Conservation (phyloP, 2,329 filamentous ascomycete species). For the Trichoderma atrobrunneum region DNA sequence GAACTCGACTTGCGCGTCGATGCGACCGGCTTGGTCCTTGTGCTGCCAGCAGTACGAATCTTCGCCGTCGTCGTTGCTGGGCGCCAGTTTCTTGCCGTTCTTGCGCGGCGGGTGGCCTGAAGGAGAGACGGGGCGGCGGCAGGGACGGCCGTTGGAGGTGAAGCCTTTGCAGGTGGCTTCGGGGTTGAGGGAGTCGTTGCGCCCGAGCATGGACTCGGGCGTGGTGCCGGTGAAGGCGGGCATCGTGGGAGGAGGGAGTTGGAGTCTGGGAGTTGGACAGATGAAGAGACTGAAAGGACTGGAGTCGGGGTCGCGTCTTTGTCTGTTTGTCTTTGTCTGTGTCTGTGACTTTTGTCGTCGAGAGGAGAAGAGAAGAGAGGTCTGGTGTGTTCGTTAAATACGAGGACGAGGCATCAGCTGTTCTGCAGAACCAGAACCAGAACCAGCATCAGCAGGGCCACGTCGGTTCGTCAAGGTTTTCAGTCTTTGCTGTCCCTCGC, state of each 20-base stretch:
- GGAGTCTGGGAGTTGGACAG: neutral
- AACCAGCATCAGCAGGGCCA: neutral
- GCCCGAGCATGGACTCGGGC: constrained; percentile 74
- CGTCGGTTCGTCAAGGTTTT: neutral
- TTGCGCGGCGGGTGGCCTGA: constrained; percentile 20
- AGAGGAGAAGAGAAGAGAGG: neutral
- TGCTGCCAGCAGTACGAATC: constrained; percentile 93
- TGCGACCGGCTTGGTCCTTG: constrained; percentile 72
- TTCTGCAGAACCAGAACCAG: neutral
- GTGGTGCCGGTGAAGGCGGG: constrained; percentile 50
- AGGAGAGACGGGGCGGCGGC: constrained; percentile 62
- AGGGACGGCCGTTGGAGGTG: constrained; percentile 77
- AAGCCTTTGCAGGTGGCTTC: constrained; percentile 84
- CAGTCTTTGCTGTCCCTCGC: neutral
- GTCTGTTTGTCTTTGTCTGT: neutral
- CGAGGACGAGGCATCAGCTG: neutral
- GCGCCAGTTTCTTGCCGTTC: neutral
- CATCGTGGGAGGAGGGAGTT: constrained; percentile 27
- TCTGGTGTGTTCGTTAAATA: neutral
- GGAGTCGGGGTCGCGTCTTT: neutral
- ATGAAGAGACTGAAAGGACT: neutral
- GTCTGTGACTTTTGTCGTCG: constrained; percentile 21
- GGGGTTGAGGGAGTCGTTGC: constrained; percentile 82
- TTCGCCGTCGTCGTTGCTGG: constrained; percentile 55
- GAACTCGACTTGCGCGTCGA: constrained; percentile 45